These are phyloP conservation scores for Paramecium sonneborni DNA, from an alignment of 73 alveolate genomes.

Conservation along the genomic window DNA sequence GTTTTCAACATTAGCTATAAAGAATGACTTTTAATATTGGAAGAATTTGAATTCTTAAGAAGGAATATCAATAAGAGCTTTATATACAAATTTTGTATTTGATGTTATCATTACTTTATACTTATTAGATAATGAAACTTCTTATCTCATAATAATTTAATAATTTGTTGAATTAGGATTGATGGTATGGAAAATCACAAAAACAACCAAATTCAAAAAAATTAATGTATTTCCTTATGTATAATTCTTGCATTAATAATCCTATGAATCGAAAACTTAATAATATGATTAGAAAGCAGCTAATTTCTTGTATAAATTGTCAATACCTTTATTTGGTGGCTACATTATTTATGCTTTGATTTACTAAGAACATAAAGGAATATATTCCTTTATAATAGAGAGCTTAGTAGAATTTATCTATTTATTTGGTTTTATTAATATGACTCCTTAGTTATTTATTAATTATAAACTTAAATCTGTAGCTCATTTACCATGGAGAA, in stretches of 20 bases:
- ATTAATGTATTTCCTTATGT: background rate
- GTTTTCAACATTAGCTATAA: constrained; percentile 12
- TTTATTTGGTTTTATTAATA: constrained; percentile 94
- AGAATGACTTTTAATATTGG: constrained; percentile 47
- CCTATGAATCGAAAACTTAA: background rate
- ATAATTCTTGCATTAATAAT: background rate
- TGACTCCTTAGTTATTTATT: constrained; percentile 99
- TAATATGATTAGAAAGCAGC: constrained; percentile 12
- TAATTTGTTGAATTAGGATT: constrained; percentile 39
- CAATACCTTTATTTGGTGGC: background rate
- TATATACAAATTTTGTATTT: background rate
- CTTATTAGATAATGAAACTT: constrained; percentile 11
- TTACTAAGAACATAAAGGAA: constrained; percentile 32
- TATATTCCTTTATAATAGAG: constrained; percentile 79
- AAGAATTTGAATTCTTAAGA: constrained; percentile 17
- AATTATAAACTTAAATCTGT: constrained; percentile 97
- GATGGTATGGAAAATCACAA: background rate
- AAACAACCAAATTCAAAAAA: constrained; percentile 16
- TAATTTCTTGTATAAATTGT: background rate
- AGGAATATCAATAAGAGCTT: constrained; percentile 1
- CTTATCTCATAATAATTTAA: background rate
- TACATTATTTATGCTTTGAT: background rate
- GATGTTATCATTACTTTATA: constrained; percentile 13
- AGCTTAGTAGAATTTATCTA: constrained; percentile 89
- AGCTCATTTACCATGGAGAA: constrained; percentile 99